phyloP scores from a whole-genome alignment of 208 protist genomes.

The Herpetomonas samuelpessoai region DNA sequence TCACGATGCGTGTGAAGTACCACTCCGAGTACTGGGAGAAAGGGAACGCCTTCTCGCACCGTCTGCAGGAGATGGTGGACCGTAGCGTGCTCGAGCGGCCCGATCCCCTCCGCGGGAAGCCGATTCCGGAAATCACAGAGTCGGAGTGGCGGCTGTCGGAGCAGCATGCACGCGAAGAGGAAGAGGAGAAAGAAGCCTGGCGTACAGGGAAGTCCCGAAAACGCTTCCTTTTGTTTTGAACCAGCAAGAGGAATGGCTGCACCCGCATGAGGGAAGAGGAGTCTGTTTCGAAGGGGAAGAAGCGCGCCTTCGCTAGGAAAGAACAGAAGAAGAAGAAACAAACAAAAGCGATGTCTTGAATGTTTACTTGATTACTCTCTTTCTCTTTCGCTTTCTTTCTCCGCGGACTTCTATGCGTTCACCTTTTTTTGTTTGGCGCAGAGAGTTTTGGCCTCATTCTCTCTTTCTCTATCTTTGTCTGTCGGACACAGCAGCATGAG shows the following conservation, averaged over 20 bases:
- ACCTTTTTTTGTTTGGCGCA: constrained; percentile 7
- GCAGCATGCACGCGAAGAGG: no score
- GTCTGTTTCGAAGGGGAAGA: no score
- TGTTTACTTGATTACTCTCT: background rate
- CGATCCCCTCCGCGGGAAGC: constrained; percentile 39
- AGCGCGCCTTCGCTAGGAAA: no score
- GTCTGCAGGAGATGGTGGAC: constrained; percentile 22
- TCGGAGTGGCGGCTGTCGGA: constrained; percentile 19
- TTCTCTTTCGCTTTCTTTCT: background rate
- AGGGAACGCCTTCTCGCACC: constrained; percentile 50
- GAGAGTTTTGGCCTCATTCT: no score
- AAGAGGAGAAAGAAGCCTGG: no score
- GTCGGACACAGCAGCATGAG: no score
- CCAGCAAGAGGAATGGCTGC: no score
- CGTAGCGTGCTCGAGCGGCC: constrained; percentile 24
- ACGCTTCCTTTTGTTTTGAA: no score
- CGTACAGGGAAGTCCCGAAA: no score
- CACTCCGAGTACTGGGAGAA: constrained; percentile 73
- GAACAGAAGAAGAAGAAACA: no score
- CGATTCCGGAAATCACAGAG: constrained; percentile 26
- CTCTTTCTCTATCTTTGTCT: no score
- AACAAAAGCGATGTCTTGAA: background rate
- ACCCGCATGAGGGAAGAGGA: no score
- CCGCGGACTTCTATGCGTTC: background rate
- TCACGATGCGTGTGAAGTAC: constrained; percentile 84